Evolutionary conservation across 441 rosid species (phyloP), one percentile per base, ranked within the genome.

Genomic region (Biscutella laevigata): DNA sequence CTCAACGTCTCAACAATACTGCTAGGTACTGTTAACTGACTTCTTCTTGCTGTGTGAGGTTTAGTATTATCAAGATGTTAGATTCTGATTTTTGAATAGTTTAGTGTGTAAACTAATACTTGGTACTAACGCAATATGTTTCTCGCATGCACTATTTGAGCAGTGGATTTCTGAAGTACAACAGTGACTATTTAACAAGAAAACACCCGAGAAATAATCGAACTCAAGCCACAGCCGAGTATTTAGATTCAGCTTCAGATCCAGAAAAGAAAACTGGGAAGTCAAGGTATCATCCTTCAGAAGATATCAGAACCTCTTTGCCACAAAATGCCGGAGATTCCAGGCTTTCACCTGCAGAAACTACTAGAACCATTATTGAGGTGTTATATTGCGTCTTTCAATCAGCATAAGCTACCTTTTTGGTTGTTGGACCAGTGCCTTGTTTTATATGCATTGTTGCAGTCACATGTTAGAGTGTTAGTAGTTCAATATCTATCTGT

Each of bases 321-420:
- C 74, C 80, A 14, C 66, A 63, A 49, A 77, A 41, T 43, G 40
- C 48, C 21, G 77, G 45, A 47, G 87, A 75, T 40, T 79, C 78
- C 6, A 68, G 61, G 53, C 97, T 84, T 58, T 68, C 95, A 1
- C 70, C 85, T 62, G 77, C 86, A 21, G 95, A 94, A 78, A 82
- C 82, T 52, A 65, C 81, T 28, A 76, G 97, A 79, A 88, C 97
- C 14, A 68, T 84, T 45, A 82, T 86, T 8, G 95, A 94, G 99
- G 99, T 89, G 82, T 79, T 47, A 71, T 67, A 64, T 69, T 64
- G 51, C 58, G 55, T 66, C 41, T 64, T 59, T 40, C 42, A 39
- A 37, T 57, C 61, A 24, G 30, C 45, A 68, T 44, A 6, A 61
- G 29, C 38, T 51, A 45, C 5, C 19, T 20, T 34, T 57, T 21